Base-by-base conservation (phyloP, 352 stramenopile genomes). In the Pythium grandisporangium region DNA sequence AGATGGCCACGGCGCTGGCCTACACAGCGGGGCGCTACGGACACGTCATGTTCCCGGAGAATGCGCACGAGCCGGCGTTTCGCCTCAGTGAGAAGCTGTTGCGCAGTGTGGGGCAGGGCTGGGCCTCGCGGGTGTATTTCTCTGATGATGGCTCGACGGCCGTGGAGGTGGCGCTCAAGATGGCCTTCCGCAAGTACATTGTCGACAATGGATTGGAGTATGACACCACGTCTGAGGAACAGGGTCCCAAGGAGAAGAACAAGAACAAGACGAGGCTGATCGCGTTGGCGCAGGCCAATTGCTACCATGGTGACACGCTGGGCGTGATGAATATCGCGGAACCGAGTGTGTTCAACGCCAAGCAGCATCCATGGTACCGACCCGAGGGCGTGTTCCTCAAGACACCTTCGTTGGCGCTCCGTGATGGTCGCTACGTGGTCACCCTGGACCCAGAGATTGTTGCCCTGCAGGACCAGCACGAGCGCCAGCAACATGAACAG, bases 41-140 rank as follows among this genome's bases (percentile, higher is more conserved):
- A 26, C 87, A 96, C 64, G 70, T 96, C 25, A 95, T 96, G 70
- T 97, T 97, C 51, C 84, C 85, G 2, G 80, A 93, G 32, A 93
- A 94, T 30, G 80, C 82, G 0, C 86, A 96, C 51, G 73, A 90
- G 39, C 88, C 88, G 6, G 84, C 84, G 16, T 49, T 96, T 22
- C 61, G 78, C 45, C 49, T 95, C 12, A 78, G 66, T 14, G 74
- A 94, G 38, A 80, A 72, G 45, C 45, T 96, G n/a, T 50, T 95
- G 1, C 55, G 58, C 3, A 81, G 71, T 2, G 77, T 93, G 8
- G 84, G 84, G 13, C 79, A 87, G 32, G 58, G 59, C 20, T 96
- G 84, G 84, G 85, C 85, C 0, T 75, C 69, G 14, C 76, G 85
- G 12, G 86, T 96, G 29, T 96, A 96, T 54, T 96, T 92, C 42